phyloP scores from a whole-genome alignment of 1,139 yeast genomes.

The Oligophagozyma castellii region DNA sequence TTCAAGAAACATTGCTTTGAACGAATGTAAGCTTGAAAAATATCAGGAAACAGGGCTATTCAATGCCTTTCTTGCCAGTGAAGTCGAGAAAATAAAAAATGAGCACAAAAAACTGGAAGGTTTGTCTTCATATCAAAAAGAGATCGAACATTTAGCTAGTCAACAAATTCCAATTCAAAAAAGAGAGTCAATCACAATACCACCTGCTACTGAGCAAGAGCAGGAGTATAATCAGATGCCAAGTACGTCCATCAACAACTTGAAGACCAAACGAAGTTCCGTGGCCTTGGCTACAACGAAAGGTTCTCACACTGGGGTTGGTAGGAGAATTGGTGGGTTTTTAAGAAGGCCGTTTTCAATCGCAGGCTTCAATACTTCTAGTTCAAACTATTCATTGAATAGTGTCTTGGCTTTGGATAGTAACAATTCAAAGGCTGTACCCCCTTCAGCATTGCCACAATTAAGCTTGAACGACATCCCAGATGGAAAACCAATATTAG shows the following conservation, averaged over 20 bases:
- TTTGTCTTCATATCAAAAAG: conserved; percentile 29
- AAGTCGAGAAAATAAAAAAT: conserved; percentile 36
- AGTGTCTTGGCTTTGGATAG: conserved; percentile 14
- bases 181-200: conserved; percentile 4
- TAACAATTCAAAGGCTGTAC: conserved; percentile 31
- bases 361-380: conserved; percentile 27
- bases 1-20: conserved; percentile 29
- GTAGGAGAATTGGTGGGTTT: conserved; percentile 31
- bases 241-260: conserved; percentile 3
- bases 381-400: conserved; percentile 27
- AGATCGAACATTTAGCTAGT: conserved; percentile 9
- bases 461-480: conserved; percentile 30
- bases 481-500: conserved; percentile 41
- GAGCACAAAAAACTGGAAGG: conserved; percentile 35
- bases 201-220: neutral
- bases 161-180: conserved; percentile 9
- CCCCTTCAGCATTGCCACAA: conserved; percentile 47
- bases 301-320: conserved; percentile 21
- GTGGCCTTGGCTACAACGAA: conserved; percentile 12
- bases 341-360: conserved; percentile 36
- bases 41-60: conserved; percentile 30
- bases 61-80: conserved; percentile 31
- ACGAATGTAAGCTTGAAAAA: conserved; percentile 30
- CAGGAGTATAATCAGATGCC: conserved; percentile 1
- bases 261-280: conserved; percentile 15